Base-by-base conservation (phyloP, 768 basidiomycete species). In the Pulveroboletus ravenelii region DNA sequence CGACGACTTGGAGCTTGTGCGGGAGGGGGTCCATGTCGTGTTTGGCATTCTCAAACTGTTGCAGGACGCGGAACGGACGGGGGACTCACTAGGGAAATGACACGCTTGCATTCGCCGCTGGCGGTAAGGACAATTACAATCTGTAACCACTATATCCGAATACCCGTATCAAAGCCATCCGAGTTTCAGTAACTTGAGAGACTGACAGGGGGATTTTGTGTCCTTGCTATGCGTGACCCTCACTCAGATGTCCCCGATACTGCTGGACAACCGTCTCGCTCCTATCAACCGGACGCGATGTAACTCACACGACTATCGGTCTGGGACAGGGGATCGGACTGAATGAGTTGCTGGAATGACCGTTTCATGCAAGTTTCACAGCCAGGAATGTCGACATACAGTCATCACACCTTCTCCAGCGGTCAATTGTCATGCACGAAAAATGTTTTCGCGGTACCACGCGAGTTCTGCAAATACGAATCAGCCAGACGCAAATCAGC, bases 1-100 rank as follows among this genome's bases (percentile, higher is more conserved):
- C 2, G 70, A 72, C n/a, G 78, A 82, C 50, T 48, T 65, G 52
- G 72, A 74, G 17, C 64, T 59, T 6, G 77, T 82, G 9, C 67
- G 61, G 23, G 70, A 73, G 43, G 82, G 79, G 1, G 69, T 82
- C 8, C 71, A 73, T 52, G 47, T 66, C 17, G 75, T 83, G 6
- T 72, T 74, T 52, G 41, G 59, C 29, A 53, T 60, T 51, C 62
- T 74, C 53, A 72, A 62, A 46, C 41, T 46, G 18, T 55, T 73
- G 41, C 66, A 72, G 48, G 70, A 69, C 42, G 48, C 59, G 10
- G 69, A 72, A 42, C 68, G 65, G 31, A 65, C 51, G 12, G 35
- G 25, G 39, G 18, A 32, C 25, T 42, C 30, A 42, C 15, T 62
- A 50, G 41, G 25, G 23, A 10, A 45, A 9, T 9, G 29, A 12